Percentiles rank a stretch among this genome's conserved stretches.
Conservation (phyloP, 495 filamentous ascomycete species). For the Niebla homalea region DNA sequence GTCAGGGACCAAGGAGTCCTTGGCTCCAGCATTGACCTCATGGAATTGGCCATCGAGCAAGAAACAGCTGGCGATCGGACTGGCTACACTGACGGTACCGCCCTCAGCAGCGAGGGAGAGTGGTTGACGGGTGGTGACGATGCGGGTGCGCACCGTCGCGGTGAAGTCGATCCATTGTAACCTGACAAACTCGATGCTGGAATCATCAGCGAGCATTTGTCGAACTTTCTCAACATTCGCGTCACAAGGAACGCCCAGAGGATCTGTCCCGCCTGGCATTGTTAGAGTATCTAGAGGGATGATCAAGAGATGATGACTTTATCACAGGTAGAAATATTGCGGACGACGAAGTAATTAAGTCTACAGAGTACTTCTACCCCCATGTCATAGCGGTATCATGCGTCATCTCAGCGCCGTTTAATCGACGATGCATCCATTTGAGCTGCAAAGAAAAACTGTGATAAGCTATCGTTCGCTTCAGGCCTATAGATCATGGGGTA, state of each 20-base stretch:
- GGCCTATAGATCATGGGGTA: too few species aligned
- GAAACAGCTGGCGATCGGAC: constrained; percentile 4
- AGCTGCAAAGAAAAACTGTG: too few species aligned
- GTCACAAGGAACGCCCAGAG: neutral
- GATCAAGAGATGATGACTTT: too few species aligned
- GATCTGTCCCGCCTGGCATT: neutral
- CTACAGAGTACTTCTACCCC: too few species aligned
- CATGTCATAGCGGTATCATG: too few species aligned
- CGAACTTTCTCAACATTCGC: neutral
- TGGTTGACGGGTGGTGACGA: constrained; percentile 3
- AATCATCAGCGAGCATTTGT: neutral
- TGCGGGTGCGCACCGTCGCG: constrained; percentile 7
- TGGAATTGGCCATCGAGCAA: constrained; percentile 7
- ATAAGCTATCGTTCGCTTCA: too few species aligned
- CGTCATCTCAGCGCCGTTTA: too few species aligned
- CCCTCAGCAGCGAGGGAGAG: constrained; percentile 1
- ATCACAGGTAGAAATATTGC: too few species aligned
- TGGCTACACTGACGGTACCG: constrained; percentile 4
- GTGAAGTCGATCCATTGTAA: constrained; percentile 15
- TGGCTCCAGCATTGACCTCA: constrained; percentile 2
- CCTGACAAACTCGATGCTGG: constrained; percentile 14
- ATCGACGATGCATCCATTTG: too few species aligned
- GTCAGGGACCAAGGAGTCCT: constrained; percentile 4
- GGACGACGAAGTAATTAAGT: too few species aligned
- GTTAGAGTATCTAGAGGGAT: too few species aligned